Conservation (phyloP, 805 yeast species). For the Saccharomyces kudriavzevii region DNA sequence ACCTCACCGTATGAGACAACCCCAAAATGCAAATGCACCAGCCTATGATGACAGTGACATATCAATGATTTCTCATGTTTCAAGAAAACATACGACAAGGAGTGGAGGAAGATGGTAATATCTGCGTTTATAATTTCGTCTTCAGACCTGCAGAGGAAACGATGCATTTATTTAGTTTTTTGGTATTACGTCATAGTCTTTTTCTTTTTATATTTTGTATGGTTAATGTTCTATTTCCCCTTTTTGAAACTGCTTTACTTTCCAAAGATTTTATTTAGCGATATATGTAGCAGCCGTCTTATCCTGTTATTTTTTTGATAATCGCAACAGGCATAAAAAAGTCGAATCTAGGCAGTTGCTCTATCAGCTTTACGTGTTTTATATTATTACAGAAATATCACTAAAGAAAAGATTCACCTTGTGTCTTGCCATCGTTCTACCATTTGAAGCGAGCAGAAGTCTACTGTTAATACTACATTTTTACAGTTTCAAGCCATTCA, state of each 20-base stretch:
- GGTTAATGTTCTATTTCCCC: neutral
- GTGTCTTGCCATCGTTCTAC: conserved; percentile 15
- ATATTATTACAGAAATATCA: conserved; percentile 1
- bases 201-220: neutral
- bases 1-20: conserved; percentile 19
- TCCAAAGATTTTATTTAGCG: neutral
- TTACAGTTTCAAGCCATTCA: conserved; percentile 4
- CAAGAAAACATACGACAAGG: conserved; percentile 27
- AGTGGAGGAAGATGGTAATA: conserved; percentile 26
- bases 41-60: conserved; percentile 29
- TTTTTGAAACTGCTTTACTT: neutral
- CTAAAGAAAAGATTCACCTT: neutral
- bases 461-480: neutral
- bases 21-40: conserved; percentile 14
- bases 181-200: neutral
- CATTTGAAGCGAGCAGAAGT: neutral
- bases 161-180: neutral
- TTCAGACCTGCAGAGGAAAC: neutral
- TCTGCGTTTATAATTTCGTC: neutral
- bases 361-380: neutral
- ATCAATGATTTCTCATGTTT: conserved; percentile 31
- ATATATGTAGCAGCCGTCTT: no score
- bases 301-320: no score
- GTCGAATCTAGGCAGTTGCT: no score
- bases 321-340: no score